Evolutionary conservation across 2,329 filamentous ascomycete species (phyloP).

Genomic region (Talaromyces sp.): DNA sequence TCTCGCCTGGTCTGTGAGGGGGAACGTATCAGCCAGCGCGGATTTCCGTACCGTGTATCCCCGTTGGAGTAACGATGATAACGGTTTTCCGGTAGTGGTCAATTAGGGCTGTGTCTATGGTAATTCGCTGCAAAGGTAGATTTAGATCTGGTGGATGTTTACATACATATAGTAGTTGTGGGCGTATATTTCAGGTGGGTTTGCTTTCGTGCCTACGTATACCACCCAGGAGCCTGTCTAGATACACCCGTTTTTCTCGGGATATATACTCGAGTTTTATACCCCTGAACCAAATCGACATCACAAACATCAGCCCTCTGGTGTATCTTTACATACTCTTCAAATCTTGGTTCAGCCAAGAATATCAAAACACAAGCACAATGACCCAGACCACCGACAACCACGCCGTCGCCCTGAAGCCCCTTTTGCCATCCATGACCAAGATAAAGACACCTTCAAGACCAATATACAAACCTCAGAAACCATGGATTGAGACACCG

Average conservation of each 20-base stretch:
- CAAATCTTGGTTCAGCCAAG: not conserved
- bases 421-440: not conserved
- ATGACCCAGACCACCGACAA: not conserved
- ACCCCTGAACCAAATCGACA: not conserved
- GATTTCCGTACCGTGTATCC: not conserved
- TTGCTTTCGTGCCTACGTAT: not conserved
- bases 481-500: constrained; percentile 69
- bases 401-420: not conserved
- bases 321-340: not conserved
- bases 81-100: not conserved
- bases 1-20: not conserved
- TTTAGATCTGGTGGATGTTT: not conserved
- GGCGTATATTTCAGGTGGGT: not conserved
- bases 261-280: not conserved
- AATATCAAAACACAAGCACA: not conserved
- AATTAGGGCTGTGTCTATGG: not conserved
- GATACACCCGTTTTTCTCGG: not conserved
- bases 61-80: constrained; percentile 1
- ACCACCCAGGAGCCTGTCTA: not conserved
- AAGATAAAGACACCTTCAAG: not conserved
- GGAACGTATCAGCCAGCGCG: not conserved
- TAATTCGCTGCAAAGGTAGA: no score
- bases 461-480: constrained; percentile 13
- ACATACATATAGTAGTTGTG: not conserved
- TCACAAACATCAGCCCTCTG: no score